Evolutionary conservation across 805 yeast genomes (phyloP), one percentile per base, ranked within the genome.

Genomic region (Phaffomyces antillensis): DNA sequence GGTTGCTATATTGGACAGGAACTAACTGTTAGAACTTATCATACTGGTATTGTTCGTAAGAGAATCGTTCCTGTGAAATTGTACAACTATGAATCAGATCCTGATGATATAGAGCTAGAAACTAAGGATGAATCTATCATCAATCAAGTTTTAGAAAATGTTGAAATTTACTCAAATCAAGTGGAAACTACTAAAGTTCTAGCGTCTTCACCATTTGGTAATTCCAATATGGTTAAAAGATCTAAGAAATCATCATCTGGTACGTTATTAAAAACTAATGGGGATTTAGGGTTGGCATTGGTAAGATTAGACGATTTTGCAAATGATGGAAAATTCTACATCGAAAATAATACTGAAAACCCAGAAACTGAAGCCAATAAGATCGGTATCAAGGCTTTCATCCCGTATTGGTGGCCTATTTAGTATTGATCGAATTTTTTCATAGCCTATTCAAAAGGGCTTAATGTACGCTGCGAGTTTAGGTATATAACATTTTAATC

Each of bases 1-100:
- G 99, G 99, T 2, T 93, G 99, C 61, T 93, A 93, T 56, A 82
- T 88, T 15, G 99, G 99, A 1, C 99, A 93, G 64, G 99, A 93
- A 61, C 70, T 93, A 42, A 90, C 97, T 0, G 88, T 90, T 16
- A 75, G 99, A 55, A 83, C 97, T 0, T 82, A 75, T 57, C 86
- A 86, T 48, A 80, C 83, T 30, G 96, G 96, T 4, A 76, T 81
- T 2, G 76, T 90, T n/a, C 72, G 95, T 28, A 89, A 90, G 56
- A 70, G 98, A 44, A 68, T 88, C 3, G 77, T 86, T 39, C 97
- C 98, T 0, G 79, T 83, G 2, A 70, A 67, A 38, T n/a, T 59
- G 7, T 54, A 45, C 36, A 40, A 51, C 6, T 25, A 47, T 12
- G 48, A 52, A 8, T 48, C 51, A 5, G 58, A 59, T 4, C 46